Conservation (phyloP, 495 filamentous ascomycete genomes). For the Trichoderma erinaceum region DNA sequence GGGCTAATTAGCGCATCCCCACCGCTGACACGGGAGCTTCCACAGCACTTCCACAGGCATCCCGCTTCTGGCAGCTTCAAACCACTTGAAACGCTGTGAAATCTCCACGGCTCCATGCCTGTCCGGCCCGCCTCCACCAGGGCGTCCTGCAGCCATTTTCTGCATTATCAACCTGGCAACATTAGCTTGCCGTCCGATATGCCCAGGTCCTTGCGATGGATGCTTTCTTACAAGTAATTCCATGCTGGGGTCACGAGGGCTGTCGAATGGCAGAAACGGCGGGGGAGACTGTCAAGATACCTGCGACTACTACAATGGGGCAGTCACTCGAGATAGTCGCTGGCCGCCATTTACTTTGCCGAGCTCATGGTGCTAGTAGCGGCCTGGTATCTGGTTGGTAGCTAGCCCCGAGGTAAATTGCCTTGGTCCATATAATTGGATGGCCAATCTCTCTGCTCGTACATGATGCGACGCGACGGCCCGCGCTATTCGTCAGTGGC, state of each 20-base stretch:
- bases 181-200: slow-evolving; percentile 7
- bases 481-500: not conserved
- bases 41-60: slow-evolving; percentile 9
- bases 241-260: too few species aligned
- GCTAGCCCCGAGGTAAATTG: not conserved
- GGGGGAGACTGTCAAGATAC: too few species aligned
- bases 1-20: slow-evolving; percentile 13
- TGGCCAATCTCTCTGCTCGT: not conserved
- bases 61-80: slow-evolving; percentile 11
- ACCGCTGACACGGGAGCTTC: slow-evolving; percentile 13
- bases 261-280: too few species aligned
- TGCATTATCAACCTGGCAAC: slow-evolving; percentile 9
- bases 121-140: slow-evolving; percentile 9
- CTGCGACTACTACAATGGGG: too few species aligned
- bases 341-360: too few species aligned
- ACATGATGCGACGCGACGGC: slow-evolving; percentile 10
- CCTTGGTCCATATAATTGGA: not conserved
- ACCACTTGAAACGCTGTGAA: slow-evolving; percentile 6
- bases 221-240: not conserved
- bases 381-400: not conserved
- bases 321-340: too few species aligned
- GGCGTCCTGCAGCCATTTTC: slow-evolving; percentile 13
- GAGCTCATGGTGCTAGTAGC: too few species aligned
- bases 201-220: not conserved
- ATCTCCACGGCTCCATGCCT: slow-evolving; percentile 9